Evolutionary conservation across 441 rosid genomes (phyloP), one percentile per base, ranked within the genome.

Genomic region (Pelargonium citronellum): DNA sequence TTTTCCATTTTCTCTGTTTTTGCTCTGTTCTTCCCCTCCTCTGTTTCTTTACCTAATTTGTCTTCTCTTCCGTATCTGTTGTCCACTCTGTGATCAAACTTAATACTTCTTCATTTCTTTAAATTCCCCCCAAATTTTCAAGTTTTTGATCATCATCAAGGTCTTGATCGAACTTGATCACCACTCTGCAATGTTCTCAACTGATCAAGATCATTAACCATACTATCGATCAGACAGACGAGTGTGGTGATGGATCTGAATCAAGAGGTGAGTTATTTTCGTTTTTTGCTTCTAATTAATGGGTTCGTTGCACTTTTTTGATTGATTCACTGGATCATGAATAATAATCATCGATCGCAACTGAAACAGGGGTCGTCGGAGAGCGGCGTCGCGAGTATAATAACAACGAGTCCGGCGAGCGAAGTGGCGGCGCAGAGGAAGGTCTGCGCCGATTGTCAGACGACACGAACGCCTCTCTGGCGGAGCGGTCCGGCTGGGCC

Each of bases 401-500:
- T 3, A 1, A 27, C 30, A 0, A 75, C 53, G 12, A 49, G 57
- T 4, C 57, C 57, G 57, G 57, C 57, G 16, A 49, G 15, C n/a
- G 57, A 13, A 13, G 57, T 15, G 57, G 13, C 51, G 11, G 57
- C 3, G 13, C 57, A 49, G 15, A 4, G 74, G 64, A 91, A 82
- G 84, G 73, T 44, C 19, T 91, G 96, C 66, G 68, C 80, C 55
- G 91, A 86, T 64, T 94, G 98, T 80, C 87, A 84, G 57, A 87
- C 96, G 67, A 88, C 92, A 5, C 87, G 77, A 78, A 94, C 96
- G 15, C 97, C 98, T 27, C 79, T 89, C 78, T 94, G 97, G 98
- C 84, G 98, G 83, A 85, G 86, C 73, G 98, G 98, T 27, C 98
- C 96, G 49, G 79, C 89, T 71, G 98, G 97, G 5, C 97, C 98